These are phyloP conservation scores for Neopestalotiopsis sp. DNA, from an alignment of 2,329 filamentous ascomycete species.

Conservation along the genomic window DNA sequence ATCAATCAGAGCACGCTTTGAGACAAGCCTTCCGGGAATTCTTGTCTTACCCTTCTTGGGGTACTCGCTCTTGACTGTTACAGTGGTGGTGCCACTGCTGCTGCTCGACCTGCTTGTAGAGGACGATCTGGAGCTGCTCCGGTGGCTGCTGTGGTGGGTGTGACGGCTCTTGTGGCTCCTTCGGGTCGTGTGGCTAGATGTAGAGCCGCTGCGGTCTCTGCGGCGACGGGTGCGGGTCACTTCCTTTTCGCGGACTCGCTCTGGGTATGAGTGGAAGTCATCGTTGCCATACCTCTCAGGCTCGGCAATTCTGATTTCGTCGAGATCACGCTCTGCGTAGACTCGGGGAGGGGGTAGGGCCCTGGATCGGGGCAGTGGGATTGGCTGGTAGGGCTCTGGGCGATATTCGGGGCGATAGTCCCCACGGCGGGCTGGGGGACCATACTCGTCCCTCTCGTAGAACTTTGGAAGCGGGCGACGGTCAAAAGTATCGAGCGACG, in stretches of 20 bases:
- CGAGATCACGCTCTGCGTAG: slow-evolving; percentile 62
- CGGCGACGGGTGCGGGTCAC: slow-evolving; percentile 56
- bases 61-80: slow-evolving; percentile 64
- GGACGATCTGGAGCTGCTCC: slow-evolving; percentile 46
- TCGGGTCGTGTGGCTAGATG: slow-evolving; percentile 43
- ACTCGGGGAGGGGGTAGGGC: slow-evolving; percentile 64
- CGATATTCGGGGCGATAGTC: slow-evolving; percentile 52
- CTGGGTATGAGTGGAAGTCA: slow-evolving; percentile 68
- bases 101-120: slow-evolving; percentile 50
- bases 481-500: slow-evolving; percentile 90
- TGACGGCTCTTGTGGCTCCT: slow-evolving; percentile 40
- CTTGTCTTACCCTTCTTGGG: slow-evolving; percentile 89
- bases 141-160: slow-evolving; percentile 39
- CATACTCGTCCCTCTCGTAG: slow-evolving; percentile 59
- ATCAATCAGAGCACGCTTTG: slow-evolving; percentile 80
- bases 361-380: slow-evolving; percentile 71
- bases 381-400: slow-evolving; percentile 60
- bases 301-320: slow-evolving; percentile 73
- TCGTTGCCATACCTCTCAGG: slow-evolving; percentile 74
- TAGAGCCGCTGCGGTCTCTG: slow-evolving; percentile 49
- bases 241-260: slow-evolving; percentile 67
- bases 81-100: slow-evolving; percentile 50
- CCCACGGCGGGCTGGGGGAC: slow-evolving; percentile 56
- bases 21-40: slow-evolving; percentile 81
- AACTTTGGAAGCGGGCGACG: slow-evolving; percentile 64